Base-by-base conservation (phyloP, 371 early-diverging fungal genomes). In the Homolaphlyctis polyrhiza region DNA sequence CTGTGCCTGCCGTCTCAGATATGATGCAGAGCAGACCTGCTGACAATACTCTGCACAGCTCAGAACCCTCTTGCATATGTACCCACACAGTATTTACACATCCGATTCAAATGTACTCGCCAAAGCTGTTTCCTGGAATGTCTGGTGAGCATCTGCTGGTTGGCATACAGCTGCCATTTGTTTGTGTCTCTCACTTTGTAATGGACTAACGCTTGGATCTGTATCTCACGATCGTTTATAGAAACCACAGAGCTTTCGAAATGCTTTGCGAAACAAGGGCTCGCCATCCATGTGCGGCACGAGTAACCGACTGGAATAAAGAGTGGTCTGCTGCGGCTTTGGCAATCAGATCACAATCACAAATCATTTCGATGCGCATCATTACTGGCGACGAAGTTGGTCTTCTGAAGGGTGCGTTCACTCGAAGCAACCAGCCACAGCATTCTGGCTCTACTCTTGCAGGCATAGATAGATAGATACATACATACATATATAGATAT, bases 181-280 rank as follows among this genome's bases (percentile, higher is more conserved):
- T 30, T 1, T 28, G 35, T 23, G 35, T 39, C 2, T 2, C 28
- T 21, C 27, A 47, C 47, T 14, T 8, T 50, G 29, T 2, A 45
- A 5, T 27, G 28, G 18, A 11, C 28, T 1, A n/a, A 34, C 57
- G 1, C 57, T 16, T 60, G 57, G 18, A 43, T 45, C 48, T 45
- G 25, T 28, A 6, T 51, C 33, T 23, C 47, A 21, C 58, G 23
- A 18, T 28, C 25, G 23, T 34, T 23, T 35, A 3, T 39, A 72
- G 72, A 72, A 60, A 68, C 89, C 1, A 88, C 88, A 2, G 73
- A 75, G 18, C 69, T 90, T 0, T 87, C 89, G 0, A 84, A 81
- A 71, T 81, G 84, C 61, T 88, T 90, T 72, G 86, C 87, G 5
- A 78, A 77, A 35, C 88, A 89, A 70, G 88, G 89, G 14, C 73